phyloP scores from a whole-genome alignment of 768 basidiomycete genomes.

The Termitomyces sp. region DNA sequence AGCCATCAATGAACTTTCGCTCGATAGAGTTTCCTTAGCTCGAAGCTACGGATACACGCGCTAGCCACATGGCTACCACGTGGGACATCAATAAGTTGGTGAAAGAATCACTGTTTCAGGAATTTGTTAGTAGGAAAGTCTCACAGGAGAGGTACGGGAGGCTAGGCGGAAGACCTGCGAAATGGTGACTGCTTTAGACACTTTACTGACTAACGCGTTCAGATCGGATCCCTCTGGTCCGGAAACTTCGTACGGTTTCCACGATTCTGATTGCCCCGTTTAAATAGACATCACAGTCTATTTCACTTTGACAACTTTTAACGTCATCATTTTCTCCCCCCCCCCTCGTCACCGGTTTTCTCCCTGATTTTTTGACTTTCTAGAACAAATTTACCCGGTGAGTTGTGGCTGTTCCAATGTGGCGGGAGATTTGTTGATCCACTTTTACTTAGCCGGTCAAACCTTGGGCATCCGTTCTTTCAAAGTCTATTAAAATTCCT shows the following conservation, averaged over 20 bases:
- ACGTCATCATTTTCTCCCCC: conserved; percentile 1
- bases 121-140: background rate
- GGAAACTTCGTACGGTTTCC: conserved; percentile 34
- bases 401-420: background rate
- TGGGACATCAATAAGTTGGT: conserved; percentile 17
- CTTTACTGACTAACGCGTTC: conserved; percentile 24
- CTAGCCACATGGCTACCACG: conserved; percentile 32
- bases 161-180: conserved; percentile 4
- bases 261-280: conserved; percentile 28
- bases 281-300: conserved; percentile 29
- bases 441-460: background rate
- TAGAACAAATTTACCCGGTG: conserved; percentile 1
- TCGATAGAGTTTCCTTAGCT: background rate
- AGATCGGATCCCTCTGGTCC: conserved; percentile 31
- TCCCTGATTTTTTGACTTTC: background rate
- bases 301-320: conserved; percentile 15
- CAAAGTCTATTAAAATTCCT: conserved; percentile 11
- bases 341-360: background rate
- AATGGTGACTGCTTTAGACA: conserved; percentile 9
- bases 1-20: background rate
- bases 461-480: conserved; percentile 13
- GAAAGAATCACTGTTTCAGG: background rate
- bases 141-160: conserved; percentile 1
- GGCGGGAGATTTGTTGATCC: background rate
- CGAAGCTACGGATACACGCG: conserved; percentile 11